Conservation (phyloP, 352 stramenopile genomes). For the Phytophthora rubi region DNA sequence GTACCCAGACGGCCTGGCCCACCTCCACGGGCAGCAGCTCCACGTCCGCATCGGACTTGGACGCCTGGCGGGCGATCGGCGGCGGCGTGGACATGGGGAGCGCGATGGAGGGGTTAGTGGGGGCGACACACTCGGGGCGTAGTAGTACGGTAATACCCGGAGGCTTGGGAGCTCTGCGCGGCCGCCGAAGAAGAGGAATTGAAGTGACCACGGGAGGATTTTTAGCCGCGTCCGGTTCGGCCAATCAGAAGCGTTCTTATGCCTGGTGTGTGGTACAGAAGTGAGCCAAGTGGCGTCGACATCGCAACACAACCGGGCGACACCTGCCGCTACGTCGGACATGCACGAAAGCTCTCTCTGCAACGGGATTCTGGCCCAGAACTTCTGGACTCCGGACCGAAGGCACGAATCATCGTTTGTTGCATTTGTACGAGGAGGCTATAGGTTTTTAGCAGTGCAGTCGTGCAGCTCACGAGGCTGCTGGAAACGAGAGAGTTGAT, state of each 20-base stretch:
- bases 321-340: slow-evolving; percentile 12
- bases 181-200: slow-evolving; percentile 38
- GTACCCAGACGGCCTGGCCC: slow-evolving; percentile 78
- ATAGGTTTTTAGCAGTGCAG: neutral
- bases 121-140: neutral
- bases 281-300: neutral
- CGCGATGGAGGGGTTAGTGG: neutral
- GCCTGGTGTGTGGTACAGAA: neutral
- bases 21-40: slow-evolving; percentile 82
- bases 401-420: slow-evolving; percentile 32
- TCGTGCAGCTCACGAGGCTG: slow-evolving; percentile 5
- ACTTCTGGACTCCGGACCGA: neutral
- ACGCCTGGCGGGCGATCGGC: slow-evolving; percentile 72
- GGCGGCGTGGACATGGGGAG: slow-evolving; percentile 65
- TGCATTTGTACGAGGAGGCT: slow-evolving; percentile 36
- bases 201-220: neutral
- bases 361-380: neutral
- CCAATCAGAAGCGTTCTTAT: slow-evolving; percentile 3
- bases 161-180: slow-evolving; percentile 6
- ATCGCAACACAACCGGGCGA: slow-evolving; percentile 8
- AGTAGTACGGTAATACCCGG: neutral
- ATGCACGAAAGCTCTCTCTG: slow-evolving; percentile 17
- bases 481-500: slow-evolving; percentile 1
- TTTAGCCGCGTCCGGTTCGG: neutral
- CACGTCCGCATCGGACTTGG: slow-evolving; percentile 66